A percentile compares a stretch with the other conserved stretches of the same genome.
phyloP scores from a whole-genome alignment of 2,329 filamentous ascomycete genomes.

The Plectosphaerella cucumerina region DNA sequence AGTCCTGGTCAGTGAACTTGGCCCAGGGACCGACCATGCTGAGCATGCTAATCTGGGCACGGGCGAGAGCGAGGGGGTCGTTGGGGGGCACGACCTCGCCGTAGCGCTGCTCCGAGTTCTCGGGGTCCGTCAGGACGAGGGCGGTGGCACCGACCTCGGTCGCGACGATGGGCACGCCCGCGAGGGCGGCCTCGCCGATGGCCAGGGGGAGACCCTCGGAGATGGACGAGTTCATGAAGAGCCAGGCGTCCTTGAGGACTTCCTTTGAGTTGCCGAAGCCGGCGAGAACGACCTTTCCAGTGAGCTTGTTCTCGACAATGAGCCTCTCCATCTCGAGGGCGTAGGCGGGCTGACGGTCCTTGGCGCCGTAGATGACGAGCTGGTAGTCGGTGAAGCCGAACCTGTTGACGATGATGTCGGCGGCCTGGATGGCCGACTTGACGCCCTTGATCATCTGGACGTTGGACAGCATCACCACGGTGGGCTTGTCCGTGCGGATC shows the following conservation, averaged over 20 bases:
- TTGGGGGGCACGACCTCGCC: slow-evolving; percentile 62
- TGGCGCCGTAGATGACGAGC: slow-evolving; percentile 59
- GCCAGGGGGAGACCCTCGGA: slow-evolving; percentile 53
- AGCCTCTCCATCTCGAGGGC: slow-evolving; percentile 55
- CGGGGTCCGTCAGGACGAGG: slow-evolving; percentile 49
- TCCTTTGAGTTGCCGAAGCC: slow-evolving; percentile 53
- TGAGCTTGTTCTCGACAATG: slow-evolving; percentile 50
- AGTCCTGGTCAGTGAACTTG: slow-evolving; percentile 47
- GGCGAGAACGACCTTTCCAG: slow-evolving; percentile 44
- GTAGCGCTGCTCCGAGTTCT: slow-evolving; percentile 42
- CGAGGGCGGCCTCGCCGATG: slow-evolving; percentile 53
- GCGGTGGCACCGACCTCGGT: slow-evolving; percentile 53
- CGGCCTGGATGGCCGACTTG: slow-evolving; percentile 59
- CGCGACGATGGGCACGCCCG: slow-evolving; percentile 50
- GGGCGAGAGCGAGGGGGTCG: slow-evolving; percentile 54
- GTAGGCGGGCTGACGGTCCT: slow-evolving; percentile 59
- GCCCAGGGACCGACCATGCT: slow-evolving; percentile 59
- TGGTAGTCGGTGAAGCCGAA: slow-evolving; percentile 63
- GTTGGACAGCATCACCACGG: slow-evolving; percentile 63
- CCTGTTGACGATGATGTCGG: slow-evolving; percentile 61
- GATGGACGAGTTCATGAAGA: slow-evolving; percentile 54
- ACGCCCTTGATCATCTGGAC: slow-evolving; percentile 59
- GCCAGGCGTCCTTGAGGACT: slow-evolving; percentile 51
- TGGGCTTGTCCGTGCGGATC: slow-evolving; percentile 54
- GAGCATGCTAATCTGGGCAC: slow-evolving; percentile 58